These are phyloP conservation scores for Cryphonectria carpinicola DNA, from an alignment of 2,329 filamentous ascomycete species.

Conservation along the genomic window DNA sequence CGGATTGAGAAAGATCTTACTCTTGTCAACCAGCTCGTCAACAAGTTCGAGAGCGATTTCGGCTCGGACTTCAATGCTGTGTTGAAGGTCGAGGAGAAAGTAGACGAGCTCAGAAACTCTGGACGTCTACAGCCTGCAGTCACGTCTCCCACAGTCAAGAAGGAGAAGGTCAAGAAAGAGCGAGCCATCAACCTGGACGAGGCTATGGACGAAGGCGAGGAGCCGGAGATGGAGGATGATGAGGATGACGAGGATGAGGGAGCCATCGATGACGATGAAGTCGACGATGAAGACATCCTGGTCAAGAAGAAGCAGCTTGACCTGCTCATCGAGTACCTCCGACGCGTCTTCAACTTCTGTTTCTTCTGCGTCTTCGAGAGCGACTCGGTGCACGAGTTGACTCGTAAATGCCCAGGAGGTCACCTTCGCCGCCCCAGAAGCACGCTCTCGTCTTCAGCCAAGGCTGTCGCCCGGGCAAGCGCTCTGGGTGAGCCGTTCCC, in stretches of 20 bases:
- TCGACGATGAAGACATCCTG: conserved; percentile 86
- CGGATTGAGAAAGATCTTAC: conserved; percentile 88
- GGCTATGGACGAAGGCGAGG: conserved; percentile 64
- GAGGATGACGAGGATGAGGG: conserved; percentile 88
- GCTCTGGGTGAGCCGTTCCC: conserved; percentile 84
- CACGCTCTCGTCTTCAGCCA: conserved; percentile 80
- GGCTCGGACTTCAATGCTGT: conserved; percentile 77
- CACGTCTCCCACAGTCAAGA: conserved; percentile 59
- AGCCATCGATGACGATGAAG: conserved; percentile 77
- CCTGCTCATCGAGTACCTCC: conserved; percentile 92
- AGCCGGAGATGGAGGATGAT: conserved; percentile 69
- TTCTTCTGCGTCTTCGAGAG: conserved; percentile 99
- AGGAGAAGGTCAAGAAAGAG: conserved; percentile 57
- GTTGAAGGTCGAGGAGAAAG: conserved; percentile 80
- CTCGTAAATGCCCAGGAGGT: conserved; percentile 94
- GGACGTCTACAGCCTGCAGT: conserved; percentile 75
- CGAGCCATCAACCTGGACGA: conserved; percentile 64
- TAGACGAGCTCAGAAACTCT: conserved; percentile 77
- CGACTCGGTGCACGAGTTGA: conserved; percentile 94
- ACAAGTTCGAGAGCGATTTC: conserved; percentile 83
- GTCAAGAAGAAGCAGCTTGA: conserved; percentile 97
- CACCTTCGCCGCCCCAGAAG: conserved; percentile 89
- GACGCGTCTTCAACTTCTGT: conserved; percentile 97
- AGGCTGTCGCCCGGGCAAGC: conserved; percentile 83
- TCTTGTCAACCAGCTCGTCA: conserved; percentile 79